Evolutionary conservation across 371 early-diverging fungal genomes (phyloP).

Genomic region (Mucor circinelloides): DNA sequence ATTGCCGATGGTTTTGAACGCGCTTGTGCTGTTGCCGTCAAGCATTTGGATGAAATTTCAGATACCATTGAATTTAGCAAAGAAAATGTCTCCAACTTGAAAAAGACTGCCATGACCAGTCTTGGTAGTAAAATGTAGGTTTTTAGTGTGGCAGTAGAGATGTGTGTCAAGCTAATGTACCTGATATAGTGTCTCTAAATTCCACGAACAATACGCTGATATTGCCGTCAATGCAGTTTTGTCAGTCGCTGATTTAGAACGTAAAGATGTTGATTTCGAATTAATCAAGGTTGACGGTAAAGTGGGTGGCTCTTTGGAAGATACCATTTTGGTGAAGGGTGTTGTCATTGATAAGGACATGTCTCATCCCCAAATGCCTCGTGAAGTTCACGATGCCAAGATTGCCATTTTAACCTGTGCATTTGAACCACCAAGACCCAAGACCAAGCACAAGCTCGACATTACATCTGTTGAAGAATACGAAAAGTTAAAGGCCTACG

Average conservation of each 20-base stretch:
- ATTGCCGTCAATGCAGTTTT: constrained; percentile 99
- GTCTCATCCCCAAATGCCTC: constrained; percentile 99
- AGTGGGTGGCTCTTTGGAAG: constrained; percentile 94
- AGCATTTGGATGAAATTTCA: constrained; percentile 89
- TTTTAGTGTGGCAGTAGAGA: not conserved
- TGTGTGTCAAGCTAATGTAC: not conserved
- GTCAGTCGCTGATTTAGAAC: constrained; percentile 96
- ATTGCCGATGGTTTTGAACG: constrained; percentile 99
- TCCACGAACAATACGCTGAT: constrained; percentile 95
- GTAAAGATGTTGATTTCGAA: constrained; percentile 99
- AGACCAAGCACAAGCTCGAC: constrained; percentile 99
- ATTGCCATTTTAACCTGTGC: constrained; percentile 99
- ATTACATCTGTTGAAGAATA: constrained; percentile 98
- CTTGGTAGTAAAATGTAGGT: constrained; percentile 97
- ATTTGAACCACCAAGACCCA: constrained; percentile 99
- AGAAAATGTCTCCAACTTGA: constrained; percentile 82
- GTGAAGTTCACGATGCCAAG: constrained; percentile 94
- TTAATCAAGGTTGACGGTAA: constrained; percentile 99
- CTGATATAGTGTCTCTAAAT: constrained; percentile 85
- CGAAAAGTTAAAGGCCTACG: constrained; percentile 94
- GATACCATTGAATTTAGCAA: constrained; percentile 89
- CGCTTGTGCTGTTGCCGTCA: constrained; percentile 93
- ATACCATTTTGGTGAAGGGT: constrained; percentile 95
- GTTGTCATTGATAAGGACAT: constrained; percentile 99
- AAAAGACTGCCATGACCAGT: constrained; percentile 98